phyloP scores from a whole-genome alignment of 2,329 filamentous ascomycete species.

The Neocucurbitaria cava region DNA sequence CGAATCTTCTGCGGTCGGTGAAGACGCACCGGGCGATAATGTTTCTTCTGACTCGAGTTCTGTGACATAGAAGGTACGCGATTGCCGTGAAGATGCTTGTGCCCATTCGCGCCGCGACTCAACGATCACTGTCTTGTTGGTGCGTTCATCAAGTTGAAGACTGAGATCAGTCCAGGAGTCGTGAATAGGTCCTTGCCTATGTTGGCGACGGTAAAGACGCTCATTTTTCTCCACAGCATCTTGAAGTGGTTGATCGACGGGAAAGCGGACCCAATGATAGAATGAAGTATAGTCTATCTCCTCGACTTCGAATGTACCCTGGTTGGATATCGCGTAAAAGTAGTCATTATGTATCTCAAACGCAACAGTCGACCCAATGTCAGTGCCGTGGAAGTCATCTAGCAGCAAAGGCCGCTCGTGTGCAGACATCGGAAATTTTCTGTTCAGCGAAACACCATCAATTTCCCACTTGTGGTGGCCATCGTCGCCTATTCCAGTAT shows the following conservation, averaged over 20 bases:
- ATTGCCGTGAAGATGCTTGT: slow-evolving; percentile 61
- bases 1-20: slow-evolving; percentile 3
- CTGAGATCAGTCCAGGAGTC: slow-evolving; percentile 75
- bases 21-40: background rate
- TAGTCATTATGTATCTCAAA: slow-evolving; percentile 72
- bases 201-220: slow-evolving; percentile 69
- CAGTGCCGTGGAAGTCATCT: slow-evolving; percentile 66
- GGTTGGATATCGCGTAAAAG: slow-evolving; percentile 75
- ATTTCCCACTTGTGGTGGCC: slow-evolving; percentile 70
- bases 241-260: slow-evolving; percentile 56
- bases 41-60: slow-evolving; percentile 53
- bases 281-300: slow-evolving; percentile 72
- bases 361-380: slow-evolving; percentile 71
- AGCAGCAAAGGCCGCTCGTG: slow-evolving; percentile 59
- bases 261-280: slow-evolving; percentile 72
- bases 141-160: slow-evolving; percentile 66
- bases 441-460: slow-evolving; percentile 48
- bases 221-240: slow-evolving; percentile 53
- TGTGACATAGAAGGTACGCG: slow-evolving; percentile 71
- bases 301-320: slow-evolving; percentile 66
- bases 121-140: slow-evolving; percentile 65
- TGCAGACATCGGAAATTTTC: slow-evolving; percentile 53
- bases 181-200: slow-evolving; percentile 74
- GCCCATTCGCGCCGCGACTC: slow-evolving; percentile 75
- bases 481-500: slow-evolving; percentile 61